A percentile compares a stretch with the other conserved stretches of the same genome.
Evolutionary conservation across 2,329 filamentous ascomycete genomes (phyloP).

Genomic region (Botrytis porri): DNA sequence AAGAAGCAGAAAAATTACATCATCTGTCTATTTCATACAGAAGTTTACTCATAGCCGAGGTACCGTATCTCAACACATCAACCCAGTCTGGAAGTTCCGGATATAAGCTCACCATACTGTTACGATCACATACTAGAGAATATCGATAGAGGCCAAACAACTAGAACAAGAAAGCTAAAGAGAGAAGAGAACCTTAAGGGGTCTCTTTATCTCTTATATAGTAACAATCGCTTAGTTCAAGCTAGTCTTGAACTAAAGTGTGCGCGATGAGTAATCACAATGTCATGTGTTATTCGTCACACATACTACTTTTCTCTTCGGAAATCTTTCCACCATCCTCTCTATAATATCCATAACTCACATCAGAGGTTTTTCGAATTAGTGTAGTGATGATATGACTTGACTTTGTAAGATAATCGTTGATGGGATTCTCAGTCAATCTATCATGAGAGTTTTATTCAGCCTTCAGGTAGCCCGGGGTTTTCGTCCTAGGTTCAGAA

Average conservation of each 20-base stretch:
- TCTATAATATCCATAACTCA: not conserved
- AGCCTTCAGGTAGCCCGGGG: too few relatives aligned
- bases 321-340: rapidly evolving
- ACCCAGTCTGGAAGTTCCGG: not conserved
- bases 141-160: too few relatives aligned
- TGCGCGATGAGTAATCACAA: too few relatives aligned
- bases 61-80: not conserved
- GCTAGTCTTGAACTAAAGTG: too few relatives aligned
- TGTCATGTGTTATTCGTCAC: too few relatives aligned
- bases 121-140: too few relatives aligned
- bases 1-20: not conserved
- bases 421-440: not conserved
- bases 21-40: too few relatives aligned
- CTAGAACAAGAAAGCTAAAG: too few relatives aligned
- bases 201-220: too few relatives aligned
- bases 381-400: not conserved
- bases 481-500: not conserved
- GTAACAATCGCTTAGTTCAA: too few relatives aligned
- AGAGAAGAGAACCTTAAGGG: too few relatives aligned
- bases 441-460: rapidly evolving
- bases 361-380: too few relatives aligned
- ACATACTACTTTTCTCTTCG: not conserved
- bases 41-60: not conserved
- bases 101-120: not conserved
- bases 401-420: not conserved